Evolutionary conservation across 768 basidiomycete species (phyloP).

Genomic region (Leccinum broughii): DNA sequence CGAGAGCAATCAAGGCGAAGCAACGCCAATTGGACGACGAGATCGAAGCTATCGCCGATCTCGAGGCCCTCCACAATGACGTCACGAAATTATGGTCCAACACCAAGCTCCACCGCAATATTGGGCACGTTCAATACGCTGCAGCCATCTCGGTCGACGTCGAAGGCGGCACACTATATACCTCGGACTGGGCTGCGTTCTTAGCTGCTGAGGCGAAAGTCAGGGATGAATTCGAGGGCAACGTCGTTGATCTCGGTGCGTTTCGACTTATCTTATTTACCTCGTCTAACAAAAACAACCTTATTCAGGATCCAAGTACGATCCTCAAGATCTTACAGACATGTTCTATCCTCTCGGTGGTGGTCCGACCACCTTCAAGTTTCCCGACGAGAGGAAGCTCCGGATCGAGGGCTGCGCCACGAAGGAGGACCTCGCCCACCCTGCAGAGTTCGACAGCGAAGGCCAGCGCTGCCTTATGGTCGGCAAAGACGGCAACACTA

Average conservation of each 20-base stretch:
- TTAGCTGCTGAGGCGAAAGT: background rate
- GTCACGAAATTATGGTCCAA: background rate
- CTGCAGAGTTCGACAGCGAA: background rate
- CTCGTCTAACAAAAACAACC: background rate
- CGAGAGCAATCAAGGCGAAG: no score
- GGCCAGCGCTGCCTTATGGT: background rate
- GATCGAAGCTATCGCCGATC: background rate
- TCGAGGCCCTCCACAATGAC: background rate
- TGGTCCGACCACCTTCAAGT: background rate
- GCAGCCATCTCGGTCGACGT: background rate
- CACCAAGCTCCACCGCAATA: background rate
- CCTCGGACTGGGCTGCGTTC: background rate
- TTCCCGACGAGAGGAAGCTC: background rate
- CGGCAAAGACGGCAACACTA: background rate
- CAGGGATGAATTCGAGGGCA: background rate
- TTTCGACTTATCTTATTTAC: background rate
- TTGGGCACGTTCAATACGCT: background rate
- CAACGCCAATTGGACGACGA: background rate
- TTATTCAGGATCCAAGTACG: background rate
- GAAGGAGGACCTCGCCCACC: background rate
- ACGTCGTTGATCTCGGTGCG: background rate
- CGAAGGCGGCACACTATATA: background rate
- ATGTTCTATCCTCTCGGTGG: background rate
- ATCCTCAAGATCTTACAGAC: background rate
- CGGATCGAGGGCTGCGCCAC: background rate